Base-by-base conservation (phyloP, 192 early-diverging fungal genomes). In the Cladochytrium replicatum region DNA sequence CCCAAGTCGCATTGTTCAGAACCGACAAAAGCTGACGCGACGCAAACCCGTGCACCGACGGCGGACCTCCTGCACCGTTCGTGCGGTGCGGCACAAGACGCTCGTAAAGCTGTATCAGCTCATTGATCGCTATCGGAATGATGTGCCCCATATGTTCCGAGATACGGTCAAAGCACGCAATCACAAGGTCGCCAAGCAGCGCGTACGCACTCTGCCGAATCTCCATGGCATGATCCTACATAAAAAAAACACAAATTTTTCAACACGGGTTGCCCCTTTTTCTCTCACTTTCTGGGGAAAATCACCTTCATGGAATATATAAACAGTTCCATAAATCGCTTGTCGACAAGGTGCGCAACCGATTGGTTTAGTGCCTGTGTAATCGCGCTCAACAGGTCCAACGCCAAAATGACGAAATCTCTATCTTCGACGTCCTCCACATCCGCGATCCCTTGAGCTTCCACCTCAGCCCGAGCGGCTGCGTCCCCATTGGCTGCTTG, bases 1-100 rank as follows among this genome's bases (percentile, higher is more conserved):
- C 86, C 97, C 97, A 99, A 13, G 89, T 80, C 11, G 94, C 97
- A 56, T 99, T 99, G 65, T 99, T 99, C 71, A 87, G 90, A 27
- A 93, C 91, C 25, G 86, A 87, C 15, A 89, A 13, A 13, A 37
- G 69, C 49, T 69, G 63, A 34, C 46, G 21, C 22, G 46, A 63
- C 51, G 68, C 56, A 57, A 64, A n/a, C n/a, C n/a, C n/a, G n/a
- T n/a, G n/a, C n/a, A n/a, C n/a, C n/a, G n/a, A n/a, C n/a, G n/a
- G n/a, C n/a, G n/a, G n/a, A n/a, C n/a, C n/a, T n/a, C n/a, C n/a
- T n/a, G n/a, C n/a, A n/a, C n/a, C n/a, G n/a, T n/a, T n/a, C n/a
- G n/a, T n/a, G n/a, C n/a, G n/a, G n/a, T n/a, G n/a, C n/a, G n/a
- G n/a, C n/a, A n/a, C n/a, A n/a, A n/a, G n/a, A n/a, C n/a, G 72